phyloP scores from a whole-genome alignment of 495 filamentous ascomycete genomes.

The Tuber melanosporum region DNA sequence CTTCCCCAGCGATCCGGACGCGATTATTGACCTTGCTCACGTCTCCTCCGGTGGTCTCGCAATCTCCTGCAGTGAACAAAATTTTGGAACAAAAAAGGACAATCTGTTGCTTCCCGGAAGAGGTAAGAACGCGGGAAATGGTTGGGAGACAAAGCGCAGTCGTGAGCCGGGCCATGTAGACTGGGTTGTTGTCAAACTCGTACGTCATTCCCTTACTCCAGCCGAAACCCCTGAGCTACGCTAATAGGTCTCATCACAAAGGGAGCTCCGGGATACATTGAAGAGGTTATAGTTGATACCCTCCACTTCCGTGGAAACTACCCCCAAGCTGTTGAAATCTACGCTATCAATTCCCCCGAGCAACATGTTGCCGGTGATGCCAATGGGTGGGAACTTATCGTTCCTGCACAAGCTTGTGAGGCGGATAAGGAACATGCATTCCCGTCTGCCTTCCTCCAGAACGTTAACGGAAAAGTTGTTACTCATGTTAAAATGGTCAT shows the following conservation, averaged over 20 bases:
- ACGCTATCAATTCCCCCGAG: constrained; percentile 53
- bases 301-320: constrained; percentile 88
- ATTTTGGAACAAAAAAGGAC: constrained; percentile 67
- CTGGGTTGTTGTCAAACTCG: constrained; percentile 72
- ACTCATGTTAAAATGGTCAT: constrained; percentile 84
- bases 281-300: constrained; percentile 74
- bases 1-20: constrained; percentile 55
- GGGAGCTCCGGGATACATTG: constrained; percentile 63
- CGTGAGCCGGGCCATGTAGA: constrained; percentile 71
- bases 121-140: constrained; percentile 87
- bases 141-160: constrained; percentile 85
- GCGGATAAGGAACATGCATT: constrained; percentile 82
- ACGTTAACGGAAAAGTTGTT: constrained; percentile 52
- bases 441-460: constrained; percentile 42
- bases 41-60: constrained; percentile 75
- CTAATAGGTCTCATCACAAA: constrained; percentile 4
- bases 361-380: constrained; percentile 46
- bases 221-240: not conserved
- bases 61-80: constrained; percentile 71
- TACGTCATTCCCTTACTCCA: constrained; percentile 1
- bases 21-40: constrained; percentile 73
- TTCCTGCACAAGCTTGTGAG: constrained; percentile 60
- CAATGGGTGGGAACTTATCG: constrained; percentile 62
- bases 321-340: constrained; percentile 66
- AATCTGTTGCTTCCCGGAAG: constrained; percentile 80